Evolutionary conservation across 805 yeast species (phyloP).

Genomic region (Danielia oregonensis): DNA sequence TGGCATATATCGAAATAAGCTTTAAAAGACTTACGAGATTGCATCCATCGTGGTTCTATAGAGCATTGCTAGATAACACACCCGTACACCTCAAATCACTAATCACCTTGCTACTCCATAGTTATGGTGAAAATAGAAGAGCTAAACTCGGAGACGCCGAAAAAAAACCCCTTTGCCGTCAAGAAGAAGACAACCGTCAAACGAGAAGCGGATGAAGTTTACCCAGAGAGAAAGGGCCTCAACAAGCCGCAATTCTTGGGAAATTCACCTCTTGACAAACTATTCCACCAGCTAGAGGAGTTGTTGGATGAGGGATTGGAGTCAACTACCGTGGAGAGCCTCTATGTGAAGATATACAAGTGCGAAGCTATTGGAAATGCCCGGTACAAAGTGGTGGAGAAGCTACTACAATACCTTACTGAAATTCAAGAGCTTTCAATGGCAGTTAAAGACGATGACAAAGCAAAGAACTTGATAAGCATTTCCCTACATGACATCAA

Average conservation of each 20-base stretch:
- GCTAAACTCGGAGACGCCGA: conserved; percentile 1
- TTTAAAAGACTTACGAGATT: no score
- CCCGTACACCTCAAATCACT: no score
- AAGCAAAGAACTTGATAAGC: conserved; percentile 38
- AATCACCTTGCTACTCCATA: no score
- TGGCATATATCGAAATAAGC: no score
- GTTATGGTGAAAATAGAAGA: conserved; percentile 20
- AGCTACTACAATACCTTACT: conserved; percentile 32
- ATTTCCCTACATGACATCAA: conserved; percentile 86
- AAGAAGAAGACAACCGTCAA: conserved; percentile 26
- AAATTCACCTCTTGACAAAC: conserved; percentile 30
- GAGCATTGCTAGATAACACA: no score
- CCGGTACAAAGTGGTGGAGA: conserved; percentile 24
- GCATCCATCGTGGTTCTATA: no score
- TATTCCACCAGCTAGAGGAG: conserved; percentile 29
- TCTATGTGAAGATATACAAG: conserved; percentile 1
- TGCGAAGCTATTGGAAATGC: background rate
- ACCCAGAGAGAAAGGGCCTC: conserved; percentile 31
- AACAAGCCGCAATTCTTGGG: conserved; percentile 27
- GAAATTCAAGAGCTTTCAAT: conserved; percentile 38
- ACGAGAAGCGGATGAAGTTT: conserved; percentile 30
- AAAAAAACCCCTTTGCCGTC: conserved; percentile 30
- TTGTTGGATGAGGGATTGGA: conserved; percentile 23
- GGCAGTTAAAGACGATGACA: conserved; percentile 14
- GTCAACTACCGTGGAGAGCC: conserved; percentile 16